Conservation (phyloP, 208 protist genomes). For the Eutreptiella sp. region DNA sequence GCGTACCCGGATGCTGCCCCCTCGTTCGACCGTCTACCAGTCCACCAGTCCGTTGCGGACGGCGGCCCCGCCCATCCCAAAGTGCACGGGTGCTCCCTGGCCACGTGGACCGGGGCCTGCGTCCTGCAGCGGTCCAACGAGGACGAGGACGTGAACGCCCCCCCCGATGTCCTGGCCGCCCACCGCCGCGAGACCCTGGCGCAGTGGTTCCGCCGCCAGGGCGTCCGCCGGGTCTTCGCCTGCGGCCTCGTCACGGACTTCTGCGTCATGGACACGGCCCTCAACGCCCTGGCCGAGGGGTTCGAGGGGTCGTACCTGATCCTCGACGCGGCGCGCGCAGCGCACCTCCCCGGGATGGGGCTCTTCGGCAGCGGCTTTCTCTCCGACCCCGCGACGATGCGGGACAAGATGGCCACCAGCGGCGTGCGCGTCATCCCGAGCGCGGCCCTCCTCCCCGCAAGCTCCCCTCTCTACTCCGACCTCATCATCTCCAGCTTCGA, state of each 20-base stretch:
- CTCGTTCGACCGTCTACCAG: neutral
- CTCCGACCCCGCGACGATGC: neutral
- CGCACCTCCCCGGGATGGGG: slow-evolving; percentile 7
- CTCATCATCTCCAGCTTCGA: neutral
- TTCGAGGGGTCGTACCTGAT: slow-evolving; percentile 35
- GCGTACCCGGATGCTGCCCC: neutral
- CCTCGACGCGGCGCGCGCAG: slow-evolving; percentile 17
- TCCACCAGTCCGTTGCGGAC: neutral
- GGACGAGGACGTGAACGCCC: slow-evolving; percentile 49
- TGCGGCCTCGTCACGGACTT: slow-evolving; percentile 58
- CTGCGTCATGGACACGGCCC: slow-evolving; percentile 55
- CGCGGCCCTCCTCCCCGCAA: neutral
- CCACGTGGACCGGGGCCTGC: slow-evolving; percentile 22
- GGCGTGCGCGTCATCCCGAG: neutral
- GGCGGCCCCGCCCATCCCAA: neutral
- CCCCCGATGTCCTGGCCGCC: slow-evolving; percentile 48
- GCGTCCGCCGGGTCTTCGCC: slow-evolving; percentile 53
- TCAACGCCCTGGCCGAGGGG: slow-evolving; percentile 39
- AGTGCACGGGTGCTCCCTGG: slow-evolving; percentile 23
- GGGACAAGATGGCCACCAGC: neutral
- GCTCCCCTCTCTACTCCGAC: neutral
- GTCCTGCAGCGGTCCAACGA: slow-evolving; percentile 43
- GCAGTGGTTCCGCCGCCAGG: slow-evolving; percentile 37
- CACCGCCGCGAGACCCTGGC: slow-evolving; percentile 41
- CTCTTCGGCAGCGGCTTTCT: slow-evolving; percentile 6